A percentile compares a stretch with the other conserved stretches of the same genome.
Evolutionary conservation across 106 monocot species (phyloP).

Genomic region (Phalaenopsis aphrodite): DNA sequence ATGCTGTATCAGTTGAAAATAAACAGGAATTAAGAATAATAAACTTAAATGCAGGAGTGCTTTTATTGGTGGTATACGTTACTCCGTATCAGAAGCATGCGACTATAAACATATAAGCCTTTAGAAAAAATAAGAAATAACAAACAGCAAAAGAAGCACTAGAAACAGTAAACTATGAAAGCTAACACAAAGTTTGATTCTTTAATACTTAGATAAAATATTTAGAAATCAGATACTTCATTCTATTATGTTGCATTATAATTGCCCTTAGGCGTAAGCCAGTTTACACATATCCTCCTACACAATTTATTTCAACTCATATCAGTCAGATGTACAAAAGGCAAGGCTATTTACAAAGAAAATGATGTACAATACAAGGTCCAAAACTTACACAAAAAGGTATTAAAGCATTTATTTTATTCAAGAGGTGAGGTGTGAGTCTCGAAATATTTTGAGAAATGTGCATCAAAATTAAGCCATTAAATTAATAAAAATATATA

Average conservation of each 20-base stretch:
- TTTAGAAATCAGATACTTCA: background rate
- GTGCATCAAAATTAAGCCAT: too few species aligned
- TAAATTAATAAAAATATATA: too few species aligned
- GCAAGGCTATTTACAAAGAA: background rate
- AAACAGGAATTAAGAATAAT: background rate
- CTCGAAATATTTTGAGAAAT: too few species aligned
- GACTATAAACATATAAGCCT: background rate
- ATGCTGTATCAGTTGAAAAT: background rate
- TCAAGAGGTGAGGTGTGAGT: too few species aligned
- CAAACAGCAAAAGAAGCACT: too few species aligned
- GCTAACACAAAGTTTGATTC: background rate
- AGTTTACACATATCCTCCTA: background rate
- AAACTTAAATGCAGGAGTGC: background rate
- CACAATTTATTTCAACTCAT: background rate
- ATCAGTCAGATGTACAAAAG: too few species aligned
- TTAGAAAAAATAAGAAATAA: background rate
- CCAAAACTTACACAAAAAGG: too few species aligned
- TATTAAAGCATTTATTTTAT: too few species aligned
- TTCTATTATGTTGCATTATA: background rate
- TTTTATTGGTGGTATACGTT: background rate
- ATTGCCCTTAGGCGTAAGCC: background rate
- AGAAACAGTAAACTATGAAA: background rate
- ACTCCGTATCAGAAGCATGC: background rate
- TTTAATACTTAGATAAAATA: background rate
- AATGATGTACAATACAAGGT: background rate